Percentiles rank a stretch among this genome's conserved stretches.
Conservation (phyloP, 2,329 filamentous ascomycete species). For the Colletotrichum plurivorum region DNA sequence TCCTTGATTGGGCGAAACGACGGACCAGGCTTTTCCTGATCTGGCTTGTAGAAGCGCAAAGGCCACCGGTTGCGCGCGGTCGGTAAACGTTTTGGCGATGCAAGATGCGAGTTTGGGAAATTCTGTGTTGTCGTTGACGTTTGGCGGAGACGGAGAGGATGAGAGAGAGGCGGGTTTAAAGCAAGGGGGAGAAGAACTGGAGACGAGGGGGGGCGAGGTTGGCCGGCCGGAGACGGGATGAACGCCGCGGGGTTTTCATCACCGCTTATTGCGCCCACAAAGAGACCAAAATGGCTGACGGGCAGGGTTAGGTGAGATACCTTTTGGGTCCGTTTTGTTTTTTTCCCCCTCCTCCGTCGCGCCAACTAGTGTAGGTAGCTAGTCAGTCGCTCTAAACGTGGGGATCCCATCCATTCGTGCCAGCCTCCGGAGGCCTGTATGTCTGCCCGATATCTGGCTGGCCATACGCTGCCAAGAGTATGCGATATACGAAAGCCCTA, state of each 20-base stretch:
- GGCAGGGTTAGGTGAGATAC: not conserved
- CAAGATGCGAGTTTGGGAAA: not conserved
- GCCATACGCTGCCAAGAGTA: no score
- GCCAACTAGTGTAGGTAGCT: no score
- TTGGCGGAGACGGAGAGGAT: not conserved
- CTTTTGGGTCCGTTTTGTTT: no score
- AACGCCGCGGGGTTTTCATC: conserved; percentile 6
- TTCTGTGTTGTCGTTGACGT: no score
- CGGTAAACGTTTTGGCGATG: not conserved
- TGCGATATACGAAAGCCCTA: no score
- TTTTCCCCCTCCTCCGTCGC: no score
- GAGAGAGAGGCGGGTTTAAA: conserved; percentile 1
- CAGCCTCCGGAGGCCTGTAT: no score
- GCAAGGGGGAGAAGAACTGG: not conserved
- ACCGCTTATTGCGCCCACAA: not conserved
- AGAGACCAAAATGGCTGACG: no score
- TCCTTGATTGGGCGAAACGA: not conserved
- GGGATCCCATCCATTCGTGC: no score
- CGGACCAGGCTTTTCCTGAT: not conserved
- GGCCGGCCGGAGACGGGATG: conserved; percentile 7
- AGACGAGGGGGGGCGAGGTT: not conserved
- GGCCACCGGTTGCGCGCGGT: not conserved
- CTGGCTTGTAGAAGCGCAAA: not conserved
- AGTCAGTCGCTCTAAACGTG: no score
- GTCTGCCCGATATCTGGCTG: no score